Evolutionary conservation across 768 basidiomycete genomes (phyloP).

Genomic region (Nevesoporus exiguus): DNA sequence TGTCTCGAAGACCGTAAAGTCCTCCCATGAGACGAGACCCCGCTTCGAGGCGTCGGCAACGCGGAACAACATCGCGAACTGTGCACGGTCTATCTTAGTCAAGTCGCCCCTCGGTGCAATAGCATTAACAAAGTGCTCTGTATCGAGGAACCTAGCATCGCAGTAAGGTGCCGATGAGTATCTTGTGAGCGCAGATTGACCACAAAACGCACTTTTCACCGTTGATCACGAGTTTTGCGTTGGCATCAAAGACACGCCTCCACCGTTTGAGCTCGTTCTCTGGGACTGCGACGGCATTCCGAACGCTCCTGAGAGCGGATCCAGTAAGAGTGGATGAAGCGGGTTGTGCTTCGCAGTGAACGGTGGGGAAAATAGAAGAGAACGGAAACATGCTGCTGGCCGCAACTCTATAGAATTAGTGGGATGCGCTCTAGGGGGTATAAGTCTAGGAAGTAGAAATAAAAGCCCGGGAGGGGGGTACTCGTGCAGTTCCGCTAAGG

Average conservation of each 20-base stretch:
- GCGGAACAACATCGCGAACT: constrained; percentile 87
- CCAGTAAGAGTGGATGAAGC: constrained; percentile 42
- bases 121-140: constrained; percentile 89
- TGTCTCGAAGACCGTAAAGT: constrained; percentile 95
- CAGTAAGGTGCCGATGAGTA: constrained; percentile 2
- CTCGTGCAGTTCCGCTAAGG: constrained; percentile 18
- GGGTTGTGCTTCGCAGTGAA: constrained; percentile 50
- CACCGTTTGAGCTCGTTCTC: constrained; percentile 87
- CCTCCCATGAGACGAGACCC: constrained; percentile 87
- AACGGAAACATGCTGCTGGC: constrained; percentile 34
- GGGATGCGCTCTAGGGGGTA: constrained; percentile 28
- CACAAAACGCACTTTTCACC: constrained; percentile 71
- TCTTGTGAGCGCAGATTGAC: constrained; percentile 19
- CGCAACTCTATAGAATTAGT: constrained; percentile 29
- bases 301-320: constrained; percentile 61
- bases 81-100: constrained; percentile 79
- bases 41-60: constrained; percentile 79
- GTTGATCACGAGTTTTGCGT: constrained; percentile 67
- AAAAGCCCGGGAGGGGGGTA: constrained; percentile 13
- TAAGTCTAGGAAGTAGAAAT: constrained; percentile 30
- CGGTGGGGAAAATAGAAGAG: constrained; percentile 45
- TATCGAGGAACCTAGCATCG: constrained; percentile 71
- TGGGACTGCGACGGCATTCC: constrained; percentile 64
- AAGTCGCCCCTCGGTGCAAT: constrained; percentile 88
- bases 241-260: constrained; percentile 82